phyloP scores from a whole-genome alignment of 1,139 yeast species.

The Protomyces gravidus region DNA sequence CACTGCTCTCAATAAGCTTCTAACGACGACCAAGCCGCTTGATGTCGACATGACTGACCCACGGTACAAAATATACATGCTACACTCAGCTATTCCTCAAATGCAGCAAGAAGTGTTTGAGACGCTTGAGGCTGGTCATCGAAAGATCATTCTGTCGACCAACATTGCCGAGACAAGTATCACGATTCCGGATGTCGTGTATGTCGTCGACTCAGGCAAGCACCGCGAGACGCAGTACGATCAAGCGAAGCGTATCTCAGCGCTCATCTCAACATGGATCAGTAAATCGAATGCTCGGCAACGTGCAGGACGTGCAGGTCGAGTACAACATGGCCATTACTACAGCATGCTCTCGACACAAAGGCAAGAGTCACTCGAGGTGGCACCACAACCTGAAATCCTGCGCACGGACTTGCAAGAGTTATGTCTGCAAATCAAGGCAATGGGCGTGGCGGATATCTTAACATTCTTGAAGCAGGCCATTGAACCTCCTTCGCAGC shows the following conservation, averaged over 20 bases:
- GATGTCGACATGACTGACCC: conserved; percentile 48
- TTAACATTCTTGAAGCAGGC: conserved; percentile 56
- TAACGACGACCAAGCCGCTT: conserved; percentile 46
- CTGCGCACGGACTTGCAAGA: conserved; percentile 68
- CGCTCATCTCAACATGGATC: conserved; percentile 65
- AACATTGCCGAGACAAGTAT: conserved; percentile 72
- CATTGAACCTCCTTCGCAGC: conserved; percentile 61
- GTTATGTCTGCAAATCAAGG: conserved; percentile 65
- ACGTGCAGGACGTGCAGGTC: conserved; percentile 85
- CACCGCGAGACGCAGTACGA: conserved; percentile 65
- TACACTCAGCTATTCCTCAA: conserved; percentile 66
- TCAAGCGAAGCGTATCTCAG: conserved; percentile 56
- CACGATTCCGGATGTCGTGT: conserved; percentile 80
- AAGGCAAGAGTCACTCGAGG: conserved; percentile 48
- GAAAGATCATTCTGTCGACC: conserved; percentile 73
- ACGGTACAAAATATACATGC: conserved; percentile 49
- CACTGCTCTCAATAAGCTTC: conserved; percentile 60
- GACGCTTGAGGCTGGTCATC: conserved; percentile 46
- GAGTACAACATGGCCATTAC: conserved; percentile 68
- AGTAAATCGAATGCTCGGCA: conserved; percentile 73
- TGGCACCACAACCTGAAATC: conserved; percentile 73
- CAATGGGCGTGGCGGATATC: conserved; percentile 64
- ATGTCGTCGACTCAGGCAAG: conserved; percentile 70
- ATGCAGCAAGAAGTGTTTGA: conserved; percentile 67
- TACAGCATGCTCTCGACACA: conserved; percentile 62